Conservation (phyloP, 2,329 filamentous ascomycete genomes). For the Macrophomina pseudophaseolina region DNA sequence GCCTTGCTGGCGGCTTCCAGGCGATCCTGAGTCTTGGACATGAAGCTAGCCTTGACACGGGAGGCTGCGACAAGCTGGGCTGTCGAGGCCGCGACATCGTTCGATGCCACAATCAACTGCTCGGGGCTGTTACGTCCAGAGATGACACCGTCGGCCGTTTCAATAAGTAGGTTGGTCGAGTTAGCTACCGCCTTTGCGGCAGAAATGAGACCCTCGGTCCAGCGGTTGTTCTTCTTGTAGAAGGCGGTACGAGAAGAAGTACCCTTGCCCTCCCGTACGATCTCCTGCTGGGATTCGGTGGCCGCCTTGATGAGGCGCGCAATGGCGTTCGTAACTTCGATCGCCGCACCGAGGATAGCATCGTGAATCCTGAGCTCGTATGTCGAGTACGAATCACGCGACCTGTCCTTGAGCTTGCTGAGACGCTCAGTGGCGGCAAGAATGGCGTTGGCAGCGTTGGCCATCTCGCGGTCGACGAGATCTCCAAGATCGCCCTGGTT, state of each 20-base stretch:
- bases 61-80: constrained; percentile 95
- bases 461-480: constrained; percentile 88
- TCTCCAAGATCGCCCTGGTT: constrained; percentile 88
- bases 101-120: constrained; percentile 96
- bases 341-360: constrained; percentile 88
- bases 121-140: constrained; percentile 91
- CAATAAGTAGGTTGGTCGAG: constrained; percentile 94
- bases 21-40: constrained; percentile 93
- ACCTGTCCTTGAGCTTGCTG: constrained; percentile 92
- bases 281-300: constrained; percentile 91
- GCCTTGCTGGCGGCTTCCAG: constrained; percentile 92
- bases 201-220: constrained; percentile 97
- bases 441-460: constrained; percentile 93
- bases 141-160: constrained; percentile 95
- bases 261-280: constrained; percentile 89
- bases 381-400: constrained; percentile 91
- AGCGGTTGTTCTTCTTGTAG: constrained; percentile 99
- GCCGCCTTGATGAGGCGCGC: constrained; percentile 94
- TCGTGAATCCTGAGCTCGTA: constrained; percentile 97
- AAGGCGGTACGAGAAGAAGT: constrained; percentile 88
- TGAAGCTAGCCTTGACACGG: constrained; percentile 96
- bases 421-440: constrained; percentile 88
- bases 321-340: constrained; percentile 92
- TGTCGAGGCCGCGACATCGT: constrained; percentile 94
- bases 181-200: constrained; percentile 94